Conservation (phyloP, 306 rosid genomes). For the Dicorynia guianensis region DNA sequence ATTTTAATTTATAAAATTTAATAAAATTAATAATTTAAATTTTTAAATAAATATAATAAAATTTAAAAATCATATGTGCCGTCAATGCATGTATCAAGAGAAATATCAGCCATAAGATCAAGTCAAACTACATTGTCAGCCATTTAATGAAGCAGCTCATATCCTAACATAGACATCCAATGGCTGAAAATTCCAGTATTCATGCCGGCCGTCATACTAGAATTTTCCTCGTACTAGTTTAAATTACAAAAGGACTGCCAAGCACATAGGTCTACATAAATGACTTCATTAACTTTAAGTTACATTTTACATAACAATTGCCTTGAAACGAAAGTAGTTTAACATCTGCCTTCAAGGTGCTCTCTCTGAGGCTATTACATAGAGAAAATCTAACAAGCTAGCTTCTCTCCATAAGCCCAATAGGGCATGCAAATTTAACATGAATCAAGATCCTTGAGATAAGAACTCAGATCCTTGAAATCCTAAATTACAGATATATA, state of each 20-base stretch:
- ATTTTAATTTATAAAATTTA: too few relatives aligned
- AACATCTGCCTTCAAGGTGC: slow-evolving; percentile 22
- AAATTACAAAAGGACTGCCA: not conserved
- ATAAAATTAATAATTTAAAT: too few relatives aligned
- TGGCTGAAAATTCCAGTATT: not conserved
- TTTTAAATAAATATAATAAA: too few relatives aligned
- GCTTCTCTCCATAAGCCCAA: slow-evolving; percentile 34
- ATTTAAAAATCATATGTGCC: too few relatives aligned
- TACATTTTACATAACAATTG: slow-evolving; percentile 26
- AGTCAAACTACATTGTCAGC: too few relatives aligned
- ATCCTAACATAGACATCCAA: too few relatives aligned
- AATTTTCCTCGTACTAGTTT: too few relatives aligned
- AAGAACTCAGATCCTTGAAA: slow-evolving; percentile 7
- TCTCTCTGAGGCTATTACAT: slow-evolving; percentile 6
- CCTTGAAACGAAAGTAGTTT: slow-evolving; percentile 9
- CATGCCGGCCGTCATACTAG: too few relatives aligned
- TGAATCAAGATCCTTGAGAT: slow-evolving; percentile 32
- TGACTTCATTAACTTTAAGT: slow-evolving; percentile 3
- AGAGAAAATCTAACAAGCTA: slow-evolving; percentile 24
- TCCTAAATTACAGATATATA: slow-evolving; percentile 22
- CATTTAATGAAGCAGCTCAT: too few relatives aligned
- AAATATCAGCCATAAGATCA: too few relatives aligned
- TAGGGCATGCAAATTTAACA: slow-evolving; percentile 33
- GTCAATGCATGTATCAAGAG: too few relatives aligned
- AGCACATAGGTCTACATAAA: not conserved